These are phyloP conservation scores for Paecilomyces formosus DNA, from an alignment of 2,329 filamentous ascomycete species.

Conservation along the genomic window DNA sequence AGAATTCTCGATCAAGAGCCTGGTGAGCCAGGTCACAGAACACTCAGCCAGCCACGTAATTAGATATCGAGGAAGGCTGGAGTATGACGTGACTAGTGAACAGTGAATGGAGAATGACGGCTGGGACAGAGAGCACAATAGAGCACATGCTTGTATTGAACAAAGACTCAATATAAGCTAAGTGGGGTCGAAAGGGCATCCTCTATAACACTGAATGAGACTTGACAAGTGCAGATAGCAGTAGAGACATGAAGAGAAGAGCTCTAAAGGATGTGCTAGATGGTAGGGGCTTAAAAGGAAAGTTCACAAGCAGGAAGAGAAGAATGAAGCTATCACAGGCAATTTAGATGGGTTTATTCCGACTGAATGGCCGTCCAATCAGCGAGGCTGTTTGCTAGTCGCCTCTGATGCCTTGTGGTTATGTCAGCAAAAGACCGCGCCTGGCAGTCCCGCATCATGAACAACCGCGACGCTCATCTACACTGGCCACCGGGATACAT, in stretches of 20 bases:
- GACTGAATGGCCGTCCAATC: not conserved
- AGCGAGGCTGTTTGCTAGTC: not conserved
- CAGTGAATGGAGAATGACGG: not conserved
- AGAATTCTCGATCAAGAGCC: not conserved
- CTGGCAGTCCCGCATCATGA: not conserved
- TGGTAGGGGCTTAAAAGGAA: not conserved
- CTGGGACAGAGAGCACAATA: not conserved
- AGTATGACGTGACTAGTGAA: not conserved
- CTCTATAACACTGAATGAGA: not conserved
- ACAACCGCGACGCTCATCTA: not conserved
- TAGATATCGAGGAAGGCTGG: not conserved
- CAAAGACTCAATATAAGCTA: not conserved
- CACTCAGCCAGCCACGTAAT: not conserved
- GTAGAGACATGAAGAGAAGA: not conserved
- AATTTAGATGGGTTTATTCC: not conserved
- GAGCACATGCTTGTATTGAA: not conserved
- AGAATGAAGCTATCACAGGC: not conserved
- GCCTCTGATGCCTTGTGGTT: not conserved
- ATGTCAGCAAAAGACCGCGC: not conserved
- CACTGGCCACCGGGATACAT: not conserved
- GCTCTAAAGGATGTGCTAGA: not conserved
- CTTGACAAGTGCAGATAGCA: not conserved
- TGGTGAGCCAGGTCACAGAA: not conserved
- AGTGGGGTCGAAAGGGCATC: not conserved
- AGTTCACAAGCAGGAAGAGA: not conserved